Evolutionary conservation across 495 filamentous ascomycete genomes (phyloP).

Genomic region (Xylaria sp.): DNA sequence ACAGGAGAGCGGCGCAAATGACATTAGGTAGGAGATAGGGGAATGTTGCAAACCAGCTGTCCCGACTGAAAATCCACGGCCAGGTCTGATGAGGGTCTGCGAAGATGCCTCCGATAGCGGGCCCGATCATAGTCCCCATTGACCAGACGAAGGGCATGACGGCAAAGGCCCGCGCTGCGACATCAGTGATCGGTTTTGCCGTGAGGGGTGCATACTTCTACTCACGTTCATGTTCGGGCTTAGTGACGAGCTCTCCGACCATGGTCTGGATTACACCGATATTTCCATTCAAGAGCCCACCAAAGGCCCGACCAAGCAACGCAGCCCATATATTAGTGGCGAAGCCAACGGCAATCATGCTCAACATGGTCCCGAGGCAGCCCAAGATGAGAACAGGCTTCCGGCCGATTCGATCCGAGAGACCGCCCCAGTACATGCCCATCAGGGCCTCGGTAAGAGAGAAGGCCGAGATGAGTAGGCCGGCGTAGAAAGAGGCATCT

Average conservation of each 20-base stretch:
- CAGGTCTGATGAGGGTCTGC: slow-evolving; percentile 74
- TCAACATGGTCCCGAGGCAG: slow-evolving; percentile 79
- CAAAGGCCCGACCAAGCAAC: slow-evolving; percentile 73
- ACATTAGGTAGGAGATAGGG: slow-evolving; percentile 86
- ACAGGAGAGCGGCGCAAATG: slow-evolving; percentile 73
- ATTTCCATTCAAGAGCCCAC: slow-evolving; percentile 85
- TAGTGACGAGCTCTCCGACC: slow-evolving; percentile 81
- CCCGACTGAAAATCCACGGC: slow-evolving; percentile 66
- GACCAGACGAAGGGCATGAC: slow-evolving; percentile 90
- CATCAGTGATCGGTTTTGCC: slow-evolving; percentile 36
- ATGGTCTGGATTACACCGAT: slow-evolving; percentile 92
- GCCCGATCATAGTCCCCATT: slow-evolving; percentile 83
- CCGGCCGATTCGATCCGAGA: slow-evolving; percentile 82
- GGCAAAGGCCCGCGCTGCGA: slow-evolving; percentile 74
- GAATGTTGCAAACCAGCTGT: slow-evolving; percentile 73
- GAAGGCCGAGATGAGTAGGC: slow-evolving; percentile 85
- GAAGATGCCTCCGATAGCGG: slow-evolving; percentile 80
- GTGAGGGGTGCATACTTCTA: slow-evolving; percentile 22
- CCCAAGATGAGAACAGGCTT: slow-evolving; percentile 84
- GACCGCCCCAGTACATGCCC: slow-evolving; percentile 83
- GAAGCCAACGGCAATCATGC: slow-evolving; percentile 83
- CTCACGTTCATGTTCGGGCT: slow-evolving; percentile 84
- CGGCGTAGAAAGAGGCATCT: slow-evolving; percentile 83
- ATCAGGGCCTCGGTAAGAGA: slow-evolving; percentile 80
- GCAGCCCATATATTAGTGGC: slow-evolving; percentile 81